phyloP scores from a whole-genome alignment of 116 monocot genomes.

The Dioscorea cayenensis region DNA sequence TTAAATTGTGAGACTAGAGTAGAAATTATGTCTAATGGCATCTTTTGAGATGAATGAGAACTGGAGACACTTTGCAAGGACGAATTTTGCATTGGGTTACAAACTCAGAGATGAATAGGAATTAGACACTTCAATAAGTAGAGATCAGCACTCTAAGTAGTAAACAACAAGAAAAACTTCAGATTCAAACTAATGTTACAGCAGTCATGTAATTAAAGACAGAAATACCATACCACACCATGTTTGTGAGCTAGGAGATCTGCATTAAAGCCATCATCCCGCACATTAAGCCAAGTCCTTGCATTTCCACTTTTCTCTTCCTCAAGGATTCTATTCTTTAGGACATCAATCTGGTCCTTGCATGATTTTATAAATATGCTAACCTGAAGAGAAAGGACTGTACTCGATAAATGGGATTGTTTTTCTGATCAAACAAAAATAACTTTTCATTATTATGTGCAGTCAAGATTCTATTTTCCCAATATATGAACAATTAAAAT shows the following conservation, averaged over 20 bases:
- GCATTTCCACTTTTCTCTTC: slow-evolving; percentile 48
- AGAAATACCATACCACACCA: slow-evolving; percentile 68
- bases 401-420: neutral
- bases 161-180: too few species aligned
- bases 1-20: too few species aligned
- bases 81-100: too few species aligned
- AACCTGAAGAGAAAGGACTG: slow-evolving; percentile 34
- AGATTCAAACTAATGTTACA: neutral
- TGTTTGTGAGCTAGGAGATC: slow-evolving; percentile 91
- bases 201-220: neutral
- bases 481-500: too few species aligned
- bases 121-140: too few species aligned
- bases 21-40: too few species aligned
- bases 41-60: too few species aligned
- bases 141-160: too few species aligned
- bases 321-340: slow-evolving; percentile 77
- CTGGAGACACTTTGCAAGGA: too few species aligned
- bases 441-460: too few species aligned
- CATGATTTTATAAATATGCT: slow-evolving; percentile 79
- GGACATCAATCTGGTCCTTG: slow-evolving; percentile 97
- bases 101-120: too few species aligned
- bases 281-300: slow-evolving; percentile 52
- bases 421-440: neutral
- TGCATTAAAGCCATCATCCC: slow-evolving; percentile 42
- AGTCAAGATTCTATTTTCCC: too few species aligned